These are phyloP conservation scores for Hirsutella thompsonii DNA, from an alignment of 2,329 filamentous ascomycete genomes.

Conservation along the genomic window DNA sequence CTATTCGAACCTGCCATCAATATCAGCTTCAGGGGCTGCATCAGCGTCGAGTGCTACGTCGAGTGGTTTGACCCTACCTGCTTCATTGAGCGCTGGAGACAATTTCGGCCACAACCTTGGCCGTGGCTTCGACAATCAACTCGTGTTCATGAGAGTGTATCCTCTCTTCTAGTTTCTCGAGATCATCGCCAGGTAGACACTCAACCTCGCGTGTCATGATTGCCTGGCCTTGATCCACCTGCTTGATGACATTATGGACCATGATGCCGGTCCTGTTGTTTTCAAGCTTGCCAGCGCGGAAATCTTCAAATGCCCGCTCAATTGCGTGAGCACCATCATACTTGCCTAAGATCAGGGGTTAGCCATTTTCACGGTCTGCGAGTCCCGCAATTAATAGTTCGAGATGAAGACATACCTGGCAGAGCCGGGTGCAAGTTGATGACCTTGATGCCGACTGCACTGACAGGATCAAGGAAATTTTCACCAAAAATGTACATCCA, in stretches of 20 bases:
- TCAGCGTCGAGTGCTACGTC: too few species aligned
- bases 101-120: conserved; percentile 30
- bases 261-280: conserved; percentile 61
- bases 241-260: conserved; percentile 71
- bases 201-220: conserved; percentile 39
- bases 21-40: too few species aligned
- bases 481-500: conserved; percentile 77
- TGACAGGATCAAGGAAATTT: conserved; percentile 57
- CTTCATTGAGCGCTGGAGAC: not conserved
- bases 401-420: conserved; percentile 28
- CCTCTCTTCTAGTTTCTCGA: conserved; percentile 55
- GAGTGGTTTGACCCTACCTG: too few species aligned
- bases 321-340: conserved; percentile 73
- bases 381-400: not conserved
- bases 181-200: conserved; percentile 44
- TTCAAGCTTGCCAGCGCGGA: conserved; percentile 48
- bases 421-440: conserved; percentile 76
- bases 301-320: conserved; percentile 63
- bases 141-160: conserved; percentile 69
- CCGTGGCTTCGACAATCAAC: conserved; percentile 64
- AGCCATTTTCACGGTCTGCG: not conserved
- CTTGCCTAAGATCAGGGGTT: conserved; percentile 33
- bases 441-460: conserved; percentile 47
- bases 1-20: too few species aligned
- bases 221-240: conserved; percentile 69